Evolutionary conservation across 176 grass and related monocot genomes (phyloP).

Genomic region (Triticum turgidum): DNA sequence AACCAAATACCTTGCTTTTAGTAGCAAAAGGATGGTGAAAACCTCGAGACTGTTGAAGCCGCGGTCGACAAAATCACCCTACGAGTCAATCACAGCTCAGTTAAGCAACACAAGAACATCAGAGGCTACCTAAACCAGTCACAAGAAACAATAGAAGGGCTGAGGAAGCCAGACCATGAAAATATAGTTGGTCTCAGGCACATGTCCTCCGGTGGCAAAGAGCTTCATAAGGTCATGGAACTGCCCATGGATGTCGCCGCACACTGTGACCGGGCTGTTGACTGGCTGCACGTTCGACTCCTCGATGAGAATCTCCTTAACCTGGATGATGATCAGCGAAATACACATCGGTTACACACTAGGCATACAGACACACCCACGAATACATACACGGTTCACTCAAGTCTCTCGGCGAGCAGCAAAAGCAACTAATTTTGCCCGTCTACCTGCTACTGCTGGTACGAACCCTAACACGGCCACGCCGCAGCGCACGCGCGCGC

Average conservation of each 20-base stretch:
- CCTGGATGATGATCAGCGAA: conserved; percentile 40
- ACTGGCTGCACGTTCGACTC: conserved; percentile 99
- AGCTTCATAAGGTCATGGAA: conserved; percentile 99
- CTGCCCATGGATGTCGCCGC: conserved; percentile 96
- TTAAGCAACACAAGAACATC: conserved; percentile 27
- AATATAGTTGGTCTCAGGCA: conserved; percentile 98
- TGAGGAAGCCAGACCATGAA: conserved; percentile 71
- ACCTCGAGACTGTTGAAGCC: conserved; percentile 99
- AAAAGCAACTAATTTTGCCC: not conserved
- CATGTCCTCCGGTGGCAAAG: conserved; percentile 94
- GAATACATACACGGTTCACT: not conserved
- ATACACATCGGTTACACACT: not conserved
- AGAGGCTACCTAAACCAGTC: not conserved
- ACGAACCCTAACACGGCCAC: conserved; percentile 25
- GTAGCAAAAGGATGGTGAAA: conserved; percentile 92
- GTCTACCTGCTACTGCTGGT: not conserved
- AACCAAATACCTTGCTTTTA: conserved; percentile 90
- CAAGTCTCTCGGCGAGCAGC: not conserved
- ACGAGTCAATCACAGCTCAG: conserved; percentile 1
- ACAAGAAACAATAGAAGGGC: not conserved
- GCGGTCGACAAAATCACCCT: conserved; percentile 99
- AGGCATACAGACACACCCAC: not conserved
- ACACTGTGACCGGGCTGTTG: conserved; percentile 96
- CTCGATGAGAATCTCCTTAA: conserved; percentile 98
- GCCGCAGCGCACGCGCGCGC: not conserved